phyloP scores from a whole-genome alignment of 805 yeast genomes.

The Metschnikowia gelsemii region DNA sequence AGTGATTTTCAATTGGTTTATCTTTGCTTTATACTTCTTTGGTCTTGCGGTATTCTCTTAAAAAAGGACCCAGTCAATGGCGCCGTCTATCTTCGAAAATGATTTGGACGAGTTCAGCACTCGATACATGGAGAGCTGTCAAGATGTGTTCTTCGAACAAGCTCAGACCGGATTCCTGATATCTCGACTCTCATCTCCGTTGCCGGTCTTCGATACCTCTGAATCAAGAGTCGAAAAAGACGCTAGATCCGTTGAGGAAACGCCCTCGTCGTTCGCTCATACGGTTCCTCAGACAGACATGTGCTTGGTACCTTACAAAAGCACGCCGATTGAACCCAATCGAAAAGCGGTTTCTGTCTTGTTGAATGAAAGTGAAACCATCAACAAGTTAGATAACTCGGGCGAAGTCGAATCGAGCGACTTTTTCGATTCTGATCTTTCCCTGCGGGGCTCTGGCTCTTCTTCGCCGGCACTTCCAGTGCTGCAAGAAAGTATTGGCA shows the following conservation, averaged over 20 bases:
- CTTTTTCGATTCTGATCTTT: not conserved
- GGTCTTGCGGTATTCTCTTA: too few relatives aligned
- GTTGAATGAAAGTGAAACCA: not conserved
- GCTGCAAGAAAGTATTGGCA: not conserved
- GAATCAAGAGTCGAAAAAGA: not conserved
- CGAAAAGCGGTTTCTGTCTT: too few relatives aligned
- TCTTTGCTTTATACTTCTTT: too few relatives aligned
- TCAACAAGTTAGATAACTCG: not conserved
- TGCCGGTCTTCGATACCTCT: conserved; percentile 1
- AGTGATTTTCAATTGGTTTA: too few relatives aligned
- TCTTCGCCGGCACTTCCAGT: too few relatives aligned
- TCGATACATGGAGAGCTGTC: conserved; percentile 15
- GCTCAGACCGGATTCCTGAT: not conserved
- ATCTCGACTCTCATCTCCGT: conserved; percentile 10
- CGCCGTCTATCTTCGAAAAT: conserved; percentile 8
- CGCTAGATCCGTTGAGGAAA: not conserved
- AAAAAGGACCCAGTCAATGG: not conserved
- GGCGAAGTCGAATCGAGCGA: not conserved
- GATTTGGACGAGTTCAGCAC: conserved; percentile 16
- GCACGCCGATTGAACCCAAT: too few relatives aligned
- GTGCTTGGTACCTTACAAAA: too few relatives aligned
- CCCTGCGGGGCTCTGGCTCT: not conserved
- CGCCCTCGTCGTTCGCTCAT: not conserved
- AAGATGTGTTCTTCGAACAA: conserved; percentile 6
- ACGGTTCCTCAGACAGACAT: not conserved